Base-by-base conservation (phyloP, 805 yeast species). In the Saccharomycopsis synnaedendra region DNA sequence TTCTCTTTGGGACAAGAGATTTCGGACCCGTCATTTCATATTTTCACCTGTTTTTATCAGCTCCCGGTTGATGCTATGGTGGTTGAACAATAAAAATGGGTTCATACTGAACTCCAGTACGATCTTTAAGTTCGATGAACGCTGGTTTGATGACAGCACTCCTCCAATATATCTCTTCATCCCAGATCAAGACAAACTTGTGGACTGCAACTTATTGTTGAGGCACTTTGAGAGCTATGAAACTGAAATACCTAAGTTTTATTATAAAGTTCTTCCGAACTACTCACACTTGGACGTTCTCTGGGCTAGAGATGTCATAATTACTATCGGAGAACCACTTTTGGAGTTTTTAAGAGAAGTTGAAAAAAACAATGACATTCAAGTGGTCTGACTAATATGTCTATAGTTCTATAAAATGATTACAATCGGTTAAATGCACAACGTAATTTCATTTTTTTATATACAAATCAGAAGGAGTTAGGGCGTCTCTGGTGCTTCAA, bases 251-350 rank as follows among this genome's bases (percentile, higher is more conserved):
- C 27, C 66, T 56, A 54, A 60, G 61, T 74, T 61, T 54, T 61
- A 56, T 9, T 63, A 65, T 27, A 57, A 68, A 27, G 72, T 71
- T 44, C 51, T 90, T 4, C 74, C 75, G 0, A 73, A 70, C 6
- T 90, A 90, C 61, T 78, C 88, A 11, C 98, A 90, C 63, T 65
- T 90, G 45, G 98, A 90, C 63, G 95, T 88, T 0, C 67, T 89
- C 9, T 90, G 98, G 98, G 90, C 97, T 0, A 78, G 75, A 57
- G 89, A 85, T 58, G 80, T 80, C 1, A 69, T 76, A 31, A 78
- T 76, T 3, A 72, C 70, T 41, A 74, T 90, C 27, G 96, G 94
- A 1, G 63, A 62, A 44, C 70, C 68, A 7, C 55, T 75, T 32
- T 45, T 69, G 3, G 55, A 58, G 3, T 70, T 67, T 51, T 50